Percentiles rank a stretch among this genome's conserved stretches.
Conservation (phyloP, 1,284 basidiomycete genomes). For the Xerocomus minutiporus region DNA sequence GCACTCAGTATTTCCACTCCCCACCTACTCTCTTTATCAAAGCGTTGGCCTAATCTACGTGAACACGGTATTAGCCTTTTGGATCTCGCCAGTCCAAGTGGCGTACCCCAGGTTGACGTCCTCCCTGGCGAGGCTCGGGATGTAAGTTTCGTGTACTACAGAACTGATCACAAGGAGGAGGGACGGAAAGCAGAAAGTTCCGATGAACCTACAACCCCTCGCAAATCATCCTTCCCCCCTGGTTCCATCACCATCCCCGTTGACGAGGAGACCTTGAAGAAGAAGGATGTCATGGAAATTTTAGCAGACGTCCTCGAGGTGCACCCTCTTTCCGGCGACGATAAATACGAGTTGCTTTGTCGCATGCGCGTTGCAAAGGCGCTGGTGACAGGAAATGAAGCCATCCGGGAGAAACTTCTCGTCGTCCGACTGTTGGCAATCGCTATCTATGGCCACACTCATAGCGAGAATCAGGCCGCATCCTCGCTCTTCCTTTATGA, state of each 20-base stretch:
- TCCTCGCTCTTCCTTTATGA: slow-evolving; percentile 91
- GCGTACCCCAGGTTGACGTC: slow-evolving; percentile 49
- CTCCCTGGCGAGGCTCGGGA: slow-evolving; percentile 68
- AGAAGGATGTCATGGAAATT: slow-evolving; percentile 66
- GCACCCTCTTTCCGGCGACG: slow-evolving; percentile 75
- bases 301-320: slow-evolving; percentile 71
- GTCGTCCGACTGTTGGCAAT: slow-evolving; percentile 82
- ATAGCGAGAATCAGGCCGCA: slow-evolving; percentile 73
- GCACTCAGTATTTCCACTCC: slow-evolving; percentile 74
- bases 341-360: slow-evolving; percentile 88
- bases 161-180: slow-evolving; percentile 46
- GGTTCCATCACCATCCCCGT: slow-evolving; percentile 65
- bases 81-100: slow-evolving; percentile 58
- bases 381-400: slow-evolving; percentile 53
- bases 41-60: slow-evolving; percentile 70
- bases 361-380: slow-evolving; percentile 78
- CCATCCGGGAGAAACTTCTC: slow-evolving; percentile 76
- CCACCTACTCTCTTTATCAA: slow-evolving; percentile 65
- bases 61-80: slow-evolving; percentile 69
- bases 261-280: slow-evolving; percentile 53
- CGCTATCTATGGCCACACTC: slow-evolving; percentile 84
- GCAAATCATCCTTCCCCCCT: slow-evolving; percentile 34
- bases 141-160: slow-evolving; percentile 74
- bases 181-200: slow-evolving; percentile 40
- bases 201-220: slow-evolving; percentile 37